Conservation (phyloP, 257 asterid genomes). For the Fraxinus quadrangulata region DNA sequence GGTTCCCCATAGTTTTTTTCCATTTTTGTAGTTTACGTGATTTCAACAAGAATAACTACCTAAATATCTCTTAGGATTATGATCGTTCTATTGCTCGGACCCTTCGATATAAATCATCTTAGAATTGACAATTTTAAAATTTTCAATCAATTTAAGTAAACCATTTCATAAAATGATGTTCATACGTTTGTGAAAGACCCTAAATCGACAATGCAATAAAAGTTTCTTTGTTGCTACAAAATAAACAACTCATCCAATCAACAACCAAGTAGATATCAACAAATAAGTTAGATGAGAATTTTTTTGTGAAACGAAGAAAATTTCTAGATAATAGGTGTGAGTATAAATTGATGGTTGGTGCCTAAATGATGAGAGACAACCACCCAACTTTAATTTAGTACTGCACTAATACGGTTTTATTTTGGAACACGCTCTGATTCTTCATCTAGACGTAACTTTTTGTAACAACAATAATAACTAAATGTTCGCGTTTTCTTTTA, state of each 20-base stretch:
- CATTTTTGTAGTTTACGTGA: constrained; percentile 24
- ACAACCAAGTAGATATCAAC: neutral
- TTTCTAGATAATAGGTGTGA: neutral
- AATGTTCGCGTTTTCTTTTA: too few relatives aligned
- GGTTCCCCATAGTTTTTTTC: constrained; percentile 4
- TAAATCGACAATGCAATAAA: neutral
- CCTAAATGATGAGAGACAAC: neutral
- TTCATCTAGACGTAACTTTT: too few relatives aligned
- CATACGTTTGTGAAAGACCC: neutral
- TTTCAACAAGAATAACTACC: constrained; percentile 25
- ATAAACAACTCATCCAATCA: neutral
- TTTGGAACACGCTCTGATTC: neutral
- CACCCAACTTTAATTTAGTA: neutral
- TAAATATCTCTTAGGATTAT: neutral
- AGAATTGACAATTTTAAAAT: neutral
- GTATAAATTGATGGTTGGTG: neutral
- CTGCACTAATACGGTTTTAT: too few relatives aligned
- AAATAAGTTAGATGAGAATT: neutral
- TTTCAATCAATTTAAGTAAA: neutral
- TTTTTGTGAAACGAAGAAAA: neutral
- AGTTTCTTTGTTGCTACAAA: neutral
- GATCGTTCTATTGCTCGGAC: neutral
- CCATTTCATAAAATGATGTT: neutral
- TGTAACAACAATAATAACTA: too few relatives aligned
- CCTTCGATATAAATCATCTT: neutral